phyloP scores from a whole-genome alignment of 495 filamentous ascomycete species.

The Penicillium pancosmium region DNA sequence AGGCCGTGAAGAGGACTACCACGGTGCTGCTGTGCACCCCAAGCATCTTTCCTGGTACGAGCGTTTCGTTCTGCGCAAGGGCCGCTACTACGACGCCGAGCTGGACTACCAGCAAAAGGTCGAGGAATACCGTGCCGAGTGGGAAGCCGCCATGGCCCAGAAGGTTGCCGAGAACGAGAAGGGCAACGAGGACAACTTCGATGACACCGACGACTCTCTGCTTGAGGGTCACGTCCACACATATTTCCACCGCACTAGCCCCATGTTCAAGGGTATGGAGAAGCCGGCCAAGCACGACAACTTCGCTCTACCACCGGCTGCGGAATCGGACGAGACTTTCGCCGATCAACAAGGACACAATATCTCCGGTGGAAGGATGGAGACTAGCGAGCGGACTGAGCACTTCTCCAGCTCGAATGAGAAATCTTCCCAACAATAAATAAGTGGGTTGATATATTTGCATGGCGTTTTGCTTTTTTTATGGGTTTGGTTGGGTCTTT shows the following conservation, averaged over 20 bases:
- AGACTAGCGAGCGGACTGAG: slow-evolving; percentile 7
- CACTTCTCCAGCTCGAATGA: slow-evolving; percentile 24
- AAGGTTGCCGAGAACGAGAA: slow-evolving; percentile 51
- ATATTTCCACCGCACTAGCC: slow-evolving; percentile 54
- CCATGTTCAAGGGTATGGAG: slow-evolving; percentile 53
- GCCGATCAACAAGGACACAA: slow-evolving; percentile 14
- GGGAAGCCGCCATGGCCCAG: slow-evolving; percentile 57
- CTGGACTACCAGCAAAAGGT: slow-evolving; percentile 79
- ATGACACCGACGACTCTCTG: slow-evolving; percentile 43
- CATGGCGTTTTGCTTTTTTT: slow-evolving; percentile 11
- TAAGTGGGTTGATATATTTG: neutral
- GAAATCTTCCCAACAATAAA: slow-evolving; percentile 14
- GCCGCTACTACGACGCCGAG: slow-evolving; percentile 77
- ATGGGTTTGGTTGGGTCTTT: slow-evolving; percentile 11
- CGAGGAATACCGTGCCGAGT: slow-evolving; percentile 72
- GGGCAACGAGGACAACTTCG: slow-evolving; percentile 27
- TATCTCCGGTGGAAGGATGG: slow-evolving; percentile 5
- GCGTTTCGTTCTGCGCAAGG: slow-evolving; percentile 62
- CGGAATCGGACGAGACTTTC: slow-evolving; percentile 27
- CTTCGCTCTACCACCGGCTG: slow-evolving; percentile 46
- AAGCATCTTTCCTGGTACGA: slow-evolving; percentile 84
- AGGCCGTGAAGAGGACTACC: slow-evolving; percentile 76
- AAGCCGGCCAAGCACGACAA: slow-evolving; percentile 40
- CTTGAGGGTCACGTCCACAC: slow-evolving; percentile 49
- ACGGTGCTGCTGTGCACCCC: slow-evolving; percentile 84